phyloP scores from a whole-genome alignment of 129 eudicot species.

The Tanacetum coccineum region DNA sequence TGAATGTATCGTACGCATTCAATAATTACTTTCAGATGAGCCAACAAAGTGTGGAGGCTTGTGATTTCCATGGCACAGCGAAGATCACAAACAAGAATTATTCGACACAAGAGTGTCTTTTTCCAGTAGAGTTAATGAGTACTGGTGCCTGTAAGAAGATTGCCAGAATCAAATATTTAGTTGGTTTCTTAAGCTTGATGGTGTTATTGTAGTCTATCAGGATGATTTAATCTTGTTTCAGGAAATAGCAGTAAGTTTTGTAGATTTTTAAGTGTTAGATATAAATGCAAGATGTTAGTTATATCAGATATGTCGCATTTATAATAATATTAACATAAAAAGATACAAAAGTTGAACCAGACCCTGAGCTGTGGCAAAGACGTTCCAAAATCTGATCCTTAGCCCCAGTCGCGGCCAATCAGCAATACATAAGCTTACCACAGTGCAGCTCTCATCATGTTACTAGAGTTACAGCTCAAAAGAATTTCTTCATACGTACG shows the following conservation, averaged over 20 bases:
- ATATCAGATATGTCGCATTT: too few relatives aligned
- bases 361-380: too few relatives aligned
- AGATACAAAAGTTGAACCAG: too few relatives aligned
- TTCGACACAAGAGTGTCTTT: constrained; percentile 17
- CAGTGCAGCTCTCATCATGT: too few relatives aligned
- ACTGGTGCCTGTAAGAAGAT: not conserved
- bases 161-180: constrained; percentile 2
- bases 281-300: not conserved
- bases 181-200: constrained; percentile 21
- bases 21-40: constrained; percentile 10
- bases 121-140: constrained; percentile 37
- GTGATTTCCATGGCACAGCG: not conserved
- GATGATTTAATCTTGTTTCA: not conserved
- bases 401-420: too few relatives aligned
- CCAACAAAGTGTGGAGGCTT: constrained; percentile 5
- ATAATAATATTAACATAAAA: too few relatives aligned
- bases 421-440: too few relatives aligned
- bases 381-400: too few relatives aligned
- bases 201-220: constrained; percentile 3
- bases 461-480: too few relatives aligned
- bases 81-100: not conserved
- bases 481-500: too few relatives aligned
- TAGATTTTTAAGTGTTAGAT: not conserved
- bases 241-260: not conserved
- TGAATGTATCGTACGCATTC: constrained; percentile 7